Conservation (phyloP, 192 early-diverging fungal genomes). For the Oehlia diaphana region DNA sequence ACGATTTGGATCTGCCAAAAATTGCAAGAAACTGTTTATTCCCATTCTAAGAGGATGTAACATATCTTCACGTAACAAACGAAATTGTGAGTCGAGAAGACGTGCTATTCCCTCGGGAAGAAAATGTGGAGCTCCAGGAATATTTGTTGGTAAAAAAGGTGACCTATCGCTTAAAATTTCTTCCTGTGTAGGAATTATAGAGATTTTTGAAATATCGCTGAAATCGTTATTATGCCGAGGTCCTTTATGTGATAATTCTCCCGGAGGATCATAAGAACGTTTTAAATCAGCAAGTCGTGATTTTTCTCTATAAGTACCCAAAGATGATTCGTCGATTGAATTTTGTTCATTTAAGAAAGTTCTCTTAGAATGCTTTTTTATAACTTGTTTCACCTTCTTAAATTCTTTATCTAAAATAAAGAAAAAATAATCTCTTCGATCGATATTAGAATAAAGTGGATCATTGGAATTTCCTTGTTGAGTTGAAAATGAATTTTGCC, state of each 20-base stretch:
- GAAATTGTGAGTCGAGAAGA: slow-evolving; percentile 59
- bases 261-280: slow-evolving; percentile 5
- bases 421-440: slow-evolving; percentile 4
- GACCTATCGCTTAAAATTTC: slow-evolving; percentile 43
- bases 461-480: background rate
- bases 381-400: background rate
- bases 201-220: slow-evolving; percentile 43
- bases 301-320: background rate
- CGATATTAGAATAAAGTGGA: background rate
- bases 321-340: background rate
- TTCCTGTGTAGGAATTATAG: slow-evolving; percentile 52
- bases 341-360: background rate
- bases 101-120: slow-evolving; percentile 45
- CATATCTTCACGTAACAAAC: slow-evolving; percentile 60
- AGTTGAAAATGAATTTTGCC: slow-evolving; percentile 3
- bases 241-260: slow-evolving; percentile 37
- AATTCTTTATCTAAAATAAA: background rate
- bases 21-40: slow-evolving; percentile 43
- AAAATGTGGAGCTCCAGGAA: slow-evolving; percentile 47
- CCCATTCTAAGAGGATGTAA: slow-evolving; percentile 45
- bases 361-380: background rate
- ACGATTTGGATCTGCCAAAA: slow-evolving; percentile 16
- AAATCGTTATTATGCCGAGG: slow-evolving; percentile 59
- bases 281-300: background rate
- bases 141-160: slow-evolving; percentile 50